Percentiles rank a stretch among this genome's conserved stretches.
These are phyloP conservation scores for Violaceomyces palustris DNA, from an alignment of 1,284 basidiomycete genomes.

Conservation along the genomic window DNA sequence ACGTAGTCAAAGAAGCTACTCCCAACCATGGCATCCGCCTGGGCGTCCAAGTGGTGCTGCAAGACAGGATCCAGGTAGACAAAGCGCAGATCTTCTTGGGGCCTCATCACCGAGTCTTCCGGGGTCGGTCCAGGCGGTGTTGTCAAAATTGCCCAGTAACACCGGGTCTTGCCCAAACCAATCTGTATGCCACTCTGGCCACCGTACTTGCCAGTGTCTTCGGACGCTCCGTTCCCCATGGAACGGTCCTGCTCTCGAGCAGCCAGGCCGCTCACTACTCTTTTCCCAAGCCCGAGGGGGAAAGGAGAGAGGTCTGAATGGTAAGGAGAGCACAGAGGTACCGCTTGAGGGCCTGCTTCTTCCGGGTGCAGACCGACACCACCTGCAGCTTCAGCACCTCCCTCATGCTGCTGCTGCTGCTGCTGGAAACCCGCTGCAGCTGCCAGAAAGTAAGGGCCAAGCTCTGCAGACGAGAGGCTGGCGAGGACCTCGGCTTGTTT, in stretches of 20 bases:
- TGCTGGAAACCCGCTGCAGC: slow-evolving; percentile 29
- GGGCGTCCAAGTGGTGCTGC: slow-evolving; percentile 67
- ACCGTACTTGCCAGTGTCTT: no score
- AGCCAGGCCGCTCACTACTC: slow-evolving; percentile 8
- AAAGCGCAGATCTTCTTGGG: slow-evolving; percentile 63
- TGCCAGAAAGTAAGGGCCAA: slow-evolving; percentile 28
- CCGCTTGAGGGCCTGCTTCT: not conserved
- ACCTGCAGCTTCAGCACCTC: slow-evolving; percentile 2
- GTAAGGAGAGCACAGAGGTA: slow-evolving; percentile 8
- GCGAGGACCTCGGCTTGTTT: not conserved
- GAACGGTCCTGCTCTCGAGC: not conserved
- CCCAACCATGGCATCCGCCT: slow-evolving; percentile 67
- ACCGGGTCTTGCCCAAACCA: slow-evolving; percentile 24
- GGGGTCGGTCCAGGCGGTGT: slow-evolving; percentile 4
- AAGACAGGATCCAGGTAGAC: slow-evolving; percentile 85
- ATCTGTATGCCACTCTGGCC: not conserved
- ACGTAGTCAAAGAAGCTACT: slow-evolving; percentile 77
- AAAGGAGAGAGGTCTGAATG: slow-evolving; percentile 12
- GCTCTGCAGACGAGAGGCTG: slow-evolving; percentile 5
- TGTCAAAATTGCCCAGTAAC: slow-evolving; percentile 38
- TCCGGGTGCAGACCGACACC: not conserved
- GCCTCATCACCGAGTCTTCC: slow-evolving; percentile 5
- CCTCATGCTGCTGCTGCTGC: slow-evolving; percentile 19
- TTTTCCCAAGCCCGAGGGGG: slow-evolving; percentile 14
- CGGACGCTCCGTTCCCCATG: no score